phyloP scores from a whole-genome alignment of 2,329 filamentous ascomycete species.

The Microsporum audouinii region DNA sequence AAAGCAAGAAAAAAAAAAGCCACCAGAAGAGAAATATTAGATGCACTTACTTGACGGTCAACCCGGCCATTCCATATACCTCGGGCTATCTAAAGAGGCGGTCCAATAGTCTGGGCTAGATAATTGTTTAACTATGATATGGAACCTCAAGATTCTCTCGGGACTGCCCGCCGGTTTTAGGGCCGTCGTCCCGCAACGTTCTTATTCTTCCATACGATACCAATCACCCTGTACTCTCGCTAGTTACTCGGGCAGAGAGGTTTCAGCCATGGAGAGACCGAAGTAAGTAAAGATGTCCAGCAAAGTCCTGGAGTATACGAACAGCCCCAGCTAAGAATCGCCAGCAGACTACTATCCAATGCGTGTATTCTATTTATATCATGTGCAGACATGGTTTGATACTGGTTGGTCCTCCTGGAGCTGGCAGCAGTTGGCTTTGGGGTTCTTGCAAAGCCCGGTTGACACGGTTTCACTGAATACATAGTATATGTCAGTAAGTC shows the following conservation, averaged over 20 bases:
- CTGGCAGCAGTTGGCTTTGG: background rate
- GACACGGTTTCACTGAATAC: background rate
- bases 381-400: background rate
- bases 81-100: background rate
- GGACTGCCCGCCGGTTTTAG: background rate
- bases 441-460: background rate
- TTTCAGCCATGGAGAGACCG: background rate
- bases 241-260: too few species aligned
- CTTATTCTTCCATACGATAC: background rate
- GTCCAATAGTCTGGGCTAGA: background rate
- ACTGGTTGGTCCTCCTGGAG: background rate
- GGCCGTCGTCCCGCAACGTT: background rate
- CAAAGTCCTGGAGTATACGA: background rate
- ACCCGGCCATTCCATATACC: background rate
- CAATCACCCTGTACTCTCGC: too few species aligned
- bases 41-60: background rate
- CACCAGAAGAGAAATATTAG: background rate
- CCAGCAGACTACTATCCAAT: background rate
- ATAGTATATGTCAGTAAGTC: background rate
- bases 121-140: background rate
- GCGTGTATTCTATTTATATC: constrained; percentile 2
- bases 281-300: background rate
- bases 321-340: background rate
- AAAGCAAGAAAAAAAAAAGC: background rate
- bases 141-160: background rate